These are phyloP conservation scores for Trichoderma parareesei DNA, from an alignment of 495 filamentous ascomycete species.

Conservation along the genomic window DNA sequence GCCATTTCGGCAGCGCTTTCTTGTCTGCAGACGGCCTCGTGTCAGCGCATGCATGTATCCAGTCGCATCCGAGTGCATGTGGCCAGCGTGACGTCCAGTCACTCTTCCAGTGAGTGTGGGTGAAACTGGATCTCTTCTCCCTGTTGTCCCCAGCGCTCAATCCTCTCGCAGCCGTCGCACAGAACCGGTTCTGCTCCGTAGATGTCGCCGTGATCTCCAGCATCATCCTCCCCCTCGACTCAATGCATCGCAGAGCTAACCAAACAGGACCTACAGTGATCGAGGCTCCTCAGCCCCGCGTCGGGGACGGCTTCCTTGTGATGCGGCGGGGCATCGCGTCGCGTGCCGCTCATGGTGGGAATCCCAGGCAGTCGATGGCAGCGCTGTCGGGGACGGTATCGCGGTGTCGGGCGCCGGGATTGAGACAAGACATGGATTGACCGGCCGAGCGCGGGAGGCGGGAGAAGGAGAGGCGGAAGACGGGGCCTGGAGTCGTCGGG, in stretches of 20 bases:
- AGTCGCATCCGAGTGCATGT: neutral
- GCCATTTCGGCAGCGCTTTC: conserved; percentile 76
- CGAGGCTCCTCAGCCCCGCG: conserved; percentile 61
- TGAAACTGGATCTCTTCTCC: neutral
- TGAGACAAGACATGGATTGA: neutral
- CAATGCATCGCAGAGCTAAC: neutral
- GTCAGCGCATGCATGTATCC: neutral
- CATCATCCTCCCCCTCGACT: neutral
- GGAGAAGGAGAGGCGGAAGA: neutral
- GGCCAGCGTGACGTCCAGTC: neutral
- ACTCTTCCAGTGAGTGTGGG: neutral
- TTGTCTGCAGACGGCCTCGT: conserved; percentile 53
- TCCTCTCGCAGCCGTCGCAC: neutral
- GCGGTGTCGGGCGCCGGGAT: neutral
- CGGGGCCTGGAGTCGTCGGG: neutral
- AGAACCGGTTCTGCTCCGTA: neutral
- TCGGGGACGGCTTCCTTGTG: conserved; percentile 41
- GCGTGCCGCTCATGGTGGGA: conserved; percentile 19
- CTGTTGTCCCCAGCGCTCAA: neutral
- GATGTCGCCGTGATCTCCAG: neutral
- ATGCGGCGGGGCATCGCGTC: conserved; percentile 15
- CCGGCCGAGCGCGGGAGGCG: neutral
- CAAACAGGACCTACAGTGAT: conserved; percentile 57
- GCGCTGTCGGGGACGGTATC: neutral
- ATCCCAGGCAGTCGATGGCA: conserved; percentile 16